Evolutionary conservation across 768 basidiomycete genomes (phyloP).

Genomic region (Amanita subjunquillea): DNA sequence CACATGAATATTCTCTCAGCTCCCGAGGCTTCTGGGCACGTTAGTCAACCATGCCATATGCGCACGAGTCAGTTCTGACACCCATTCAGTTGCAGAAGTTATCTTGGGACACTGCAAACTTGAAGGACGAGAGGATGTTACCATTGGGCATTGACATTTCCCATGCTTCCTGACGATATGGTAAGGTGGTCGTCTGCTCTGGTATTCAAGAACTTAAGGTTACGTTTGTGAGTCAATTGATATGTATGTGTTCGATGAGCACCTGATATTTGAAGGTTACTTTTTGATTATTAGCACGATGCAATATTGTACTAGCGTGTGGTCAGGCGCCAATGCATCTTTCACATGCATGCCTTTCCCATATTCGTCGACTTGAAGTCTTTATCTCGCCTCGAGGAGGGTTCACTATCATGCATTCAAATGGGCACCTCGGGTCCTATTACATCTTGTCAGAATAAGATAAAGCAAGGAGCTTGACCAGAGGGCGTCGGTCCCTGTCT

Average conservation of each 20-base stretch:
- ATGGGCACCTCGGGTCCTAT: neutral
- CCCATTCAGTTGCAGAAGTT: constrained; percentile 36
- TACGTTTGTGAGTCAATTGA: neutral
- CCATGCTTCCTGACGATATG: constrained; percentile 8
- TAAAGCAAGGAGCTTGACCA: neutral
- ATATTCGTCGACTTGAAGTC: neutral
- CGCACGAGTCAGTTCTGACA: constrained; percentile 7
- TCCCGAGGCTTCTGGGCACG: constrained; percentile 48
- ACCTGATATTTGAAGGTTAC: neutral
- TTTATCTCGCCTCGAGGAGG: neutral
- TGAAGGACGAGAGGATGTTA: constrained; percentile 43
- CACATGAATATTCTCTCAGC: constrained; percentile 70
- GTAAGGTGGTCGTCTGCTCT: no score
- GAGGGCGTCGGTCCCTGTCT: neutral
- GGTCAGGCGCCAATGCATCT: no score
- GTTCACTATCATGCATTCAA: neutral
- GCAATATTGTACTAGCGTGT: neutral
- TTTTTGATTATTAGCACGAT: neutral
- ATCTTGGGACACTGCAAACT: constrained; percentile 36
- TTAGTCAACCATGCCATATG: constrained; percentile 21
- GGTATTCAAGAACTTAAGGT: no score
- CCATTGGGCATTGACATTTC: constrained; percentile 41
- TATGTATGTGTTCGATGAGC: neutral
- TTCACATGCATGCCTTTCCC: neutral
- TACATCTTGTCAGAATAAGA: no score